Conservation (phyloP, 2,329 filamentous ascomycete genomes). For the Xylaria sp. region DNA sequence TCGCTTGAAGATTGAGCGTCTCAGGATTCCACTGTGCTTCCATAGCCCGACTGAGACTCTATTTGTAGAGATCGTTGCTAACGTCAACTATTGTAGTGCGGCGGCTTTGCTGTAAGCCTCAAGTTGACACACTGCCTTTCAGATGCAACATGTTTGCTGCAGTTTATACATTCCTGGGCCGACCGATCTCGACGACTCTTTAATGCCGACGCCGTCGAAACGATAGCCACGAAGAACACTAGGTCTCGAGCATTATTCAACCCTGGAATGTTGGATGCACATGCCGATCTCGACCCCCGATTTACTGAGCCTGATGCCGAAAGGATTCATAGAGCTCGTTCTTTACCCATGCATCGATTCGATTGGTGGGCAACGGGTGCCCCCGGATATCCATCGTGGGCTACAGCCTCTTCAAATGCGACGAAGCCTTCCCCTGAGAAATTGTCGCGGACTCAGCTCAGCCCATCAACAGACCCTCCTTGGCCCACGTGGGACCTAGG, state of each 20-base stretch:
- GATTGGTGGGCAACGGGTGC: constrained; percentile 57
- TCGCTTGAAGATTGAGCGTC: not conserved
- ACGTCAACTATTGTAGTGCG: constrained; percentile 49
- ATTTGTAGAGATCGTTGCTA: not conserved
- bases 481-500: constrained; percentile 56
- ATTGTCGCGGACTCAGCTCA: constrained; percentile 36
- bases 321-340: constrained; percentile 46
- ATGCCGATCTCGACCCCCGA: constrained; percentile 44
- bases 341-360: constrained; percentile 57
- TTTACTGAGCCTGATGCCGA: constrained; percentile 42
- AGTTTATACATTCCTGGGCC: constrained; percentile 57
- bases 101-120: constrained; percentile 55
- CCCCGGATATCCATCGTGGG: constrained; percentile 46
- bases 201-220: not conserved
- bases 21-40: not conserved
- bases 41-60: not conserved
- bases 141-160: constrained; percentile 55
- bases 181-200: constrained; percentile 42
- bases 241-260: constrained; percentile 49
- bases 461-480: constrained; percentile 49
- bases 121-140: constrained; percentile 56
- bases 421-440: constrained; percentile 44
- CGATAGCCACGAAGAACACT: not conserved
- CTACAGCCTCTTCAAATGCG: constrained; percentile 41
- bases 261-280: constrained; percentile 52